These are phyloP conservation scores for Neurospora sp. DNA, from an alignment of 495 filamentous ascomycete species.

Conservation along the genomic window DNA sequence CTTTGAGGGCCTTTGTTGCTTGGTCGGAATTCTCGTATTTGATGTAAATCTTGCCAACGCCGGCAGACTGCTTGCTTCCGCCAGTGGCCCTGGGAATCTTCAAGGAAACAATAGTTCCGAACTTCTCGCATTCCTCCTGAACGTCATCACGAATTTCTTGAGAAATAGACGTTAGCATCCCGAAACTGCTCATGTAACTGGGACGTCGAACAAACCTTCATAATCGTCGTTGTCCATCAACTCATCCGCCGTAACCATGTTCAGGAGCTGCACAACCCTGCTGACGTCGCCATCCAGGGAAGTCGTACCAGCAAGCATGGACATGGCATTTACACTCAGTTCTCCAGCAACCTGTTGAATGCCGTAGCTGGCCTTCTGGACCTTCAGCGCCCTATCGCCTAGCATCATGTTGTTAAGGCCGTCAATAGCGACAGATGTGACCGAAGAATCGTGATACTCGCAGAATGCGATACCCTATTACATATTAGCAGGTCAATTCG, in stretches of 20 bases:
- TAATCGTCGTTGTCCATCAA: constrained; percentile 90
- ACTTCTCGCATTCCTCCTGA: constrained; percentile 83
- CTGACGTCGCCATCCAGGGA: constrained; percentile 63
- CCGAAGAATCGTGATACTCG: constrained; percentile 72
- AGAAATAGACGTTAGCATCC: constrained; percentile 4
- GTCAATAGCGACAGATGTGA: constrained; percentile 79
- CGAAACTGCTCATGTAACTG: neutral
- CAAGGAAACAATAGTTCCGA: constrained; percentile 68
- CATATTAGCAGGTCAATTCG: neutral
- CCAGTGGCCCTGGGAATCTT: constrained; percentile 84
- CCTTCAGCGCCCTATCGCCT: constrained; percentile 75
- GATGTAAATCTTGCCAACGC: constrained; percentile 96
- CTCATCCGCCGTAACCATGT: constrained; percentile 97
- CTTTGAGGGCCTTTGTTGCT: constrained; percentile 72
- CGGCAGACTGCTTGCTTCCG: constrained; percentile 67
- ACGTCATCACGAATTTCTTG: constrained; percentile 92
- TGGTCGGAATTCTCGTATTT: constrained; percentile 75
- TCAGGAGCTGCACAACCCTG: constrained; percentile 81
- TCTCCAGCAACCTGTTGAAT: constrained; percentile 84
- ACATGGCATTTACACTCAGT: constrained; percentile 97
- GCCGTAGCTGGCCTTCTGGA: constrained; percentile 81
- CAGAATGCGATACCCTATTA: constrained; percentile 89
- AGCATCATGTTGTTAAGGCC: constrained; percentile 88
- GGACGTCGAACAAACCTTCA: constrained; percentile 54
- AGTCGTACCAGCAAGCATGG: constrained; percentile 92